phyloP scores from a whole-genome alignment of 163 green algal species.

The Chloromonas sp. region DNA sequence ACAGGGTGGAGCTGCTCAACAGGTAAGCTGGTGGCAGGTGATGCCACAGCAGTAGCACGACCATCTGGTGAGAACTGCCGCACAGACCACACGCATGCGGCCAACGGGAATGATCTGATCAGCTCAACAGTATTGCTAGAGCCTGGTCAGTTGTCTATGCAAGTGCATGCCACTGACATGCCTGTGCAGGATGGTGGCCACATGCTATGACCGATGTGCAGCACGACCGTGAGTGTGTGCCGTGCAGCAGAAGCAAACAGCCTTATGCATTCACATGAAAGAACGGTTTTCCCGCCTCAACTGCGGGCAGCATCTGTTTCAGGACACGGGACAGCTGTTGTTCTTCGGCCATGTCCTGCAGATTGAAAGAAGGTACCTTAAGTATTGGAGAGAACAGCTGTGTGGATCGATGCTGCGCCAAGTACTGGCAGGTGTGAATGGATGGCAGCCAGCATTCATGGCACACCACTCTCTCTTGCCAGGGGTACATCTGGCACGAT shows the following conservation, averaged over 20 bases:
- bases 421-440: conserved; percentile 92
- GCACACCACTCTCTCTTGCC: neutral
- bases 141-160: too few relatives aligned
- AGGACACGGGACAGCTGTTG: neutral
- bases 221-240: conserved; percentile 41
- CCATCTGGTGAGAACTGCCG: too few relatives aligned
- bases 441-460: neutral
- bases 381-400: conserved; percentile 94
- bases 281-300: neutral
- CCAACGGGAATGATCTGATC: too few relatives aligned
- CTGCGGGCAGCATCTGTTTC: neutral
- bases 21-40: conserved; percentile 43
- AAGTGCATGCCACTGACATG: too few relatives aligned
- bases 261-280: neutral
- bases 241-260: neutral
- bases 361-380: conserved; percentile 89
- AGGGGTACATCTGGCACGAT: neutral
- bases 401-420: conserved; percentile 86
- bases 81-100: too few relatives aligned
- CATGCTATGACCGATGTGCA: conserved; percentile 79
- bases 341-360: conserved; percentile 23
- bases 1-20: conserved; percentile 90
- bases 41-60: too few relatives aligned
- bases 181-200: conserved; percentile 72
- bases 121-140: too few relatives aligned